phyloP scores from a whole-genome alignment of 176 grass and related monocot genomes.

The Carex parvula region DNA sequence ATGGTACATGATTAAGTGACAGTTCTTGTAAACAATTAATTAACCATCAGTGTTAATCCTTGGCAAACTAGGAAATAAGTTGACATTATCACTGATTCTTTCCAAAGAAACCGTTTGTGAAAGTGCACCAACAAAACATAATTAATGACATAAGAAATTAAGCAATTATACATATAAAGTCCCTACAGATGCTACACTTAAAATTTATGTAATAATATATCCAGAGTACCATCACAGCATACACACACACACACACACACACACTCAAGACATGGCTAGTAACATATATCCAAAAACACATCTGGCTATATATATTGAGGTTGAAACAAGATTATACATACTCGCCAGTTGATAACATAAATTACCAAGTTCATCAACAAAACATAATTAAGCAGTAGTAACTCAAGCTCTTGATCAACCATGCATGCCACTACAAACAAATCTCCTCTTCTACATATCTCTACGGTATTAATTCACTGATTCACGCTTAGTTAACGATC shows the following conservation, averaged over 20 bases:
- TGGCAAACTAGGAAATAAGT: too few species aligned
- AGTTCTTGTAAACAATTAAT: too few species aligned
- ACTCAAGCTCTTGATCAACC: background rate
- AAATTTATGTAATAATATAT: background rate
- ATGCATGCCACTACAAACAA: background rate
- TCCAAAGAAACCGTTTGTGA: too few species aligned
- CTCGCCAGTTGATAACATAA: background rate
- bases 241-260: too few species aligned
- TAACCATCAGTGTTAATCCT: too few species aligned
- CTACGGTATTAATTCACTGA: background rate
- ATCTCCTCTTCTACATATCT: background rate
- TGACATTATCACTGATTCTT: too few species aligned
- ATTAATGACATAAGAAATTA: background rate
- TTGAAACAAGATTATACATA: background rate
- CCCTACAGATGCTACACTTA: background rate
- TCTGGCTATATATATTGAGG: constrained; percentile 10
- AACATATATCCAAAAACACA: background rate
- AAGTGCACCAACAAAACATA: too few species aligned
- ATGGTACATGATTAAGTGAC: too few species aligned
- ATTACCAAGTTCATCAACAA: background rate
- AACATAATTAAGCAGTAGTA: background rate
- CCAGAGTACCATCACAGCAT: background rate
- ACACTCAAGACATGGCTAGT: background rate
- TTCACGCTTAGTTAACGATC: background rate
- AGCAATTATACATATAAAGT: background rate